A percentile compares a stretch with the other conserved stretches of the same genome.
These are phyloP conservation scores for Aspergillus haitiensis DNA, from an alignment of 495 filamentous ascomycete species.

Conservation along the genomic window DNA sequence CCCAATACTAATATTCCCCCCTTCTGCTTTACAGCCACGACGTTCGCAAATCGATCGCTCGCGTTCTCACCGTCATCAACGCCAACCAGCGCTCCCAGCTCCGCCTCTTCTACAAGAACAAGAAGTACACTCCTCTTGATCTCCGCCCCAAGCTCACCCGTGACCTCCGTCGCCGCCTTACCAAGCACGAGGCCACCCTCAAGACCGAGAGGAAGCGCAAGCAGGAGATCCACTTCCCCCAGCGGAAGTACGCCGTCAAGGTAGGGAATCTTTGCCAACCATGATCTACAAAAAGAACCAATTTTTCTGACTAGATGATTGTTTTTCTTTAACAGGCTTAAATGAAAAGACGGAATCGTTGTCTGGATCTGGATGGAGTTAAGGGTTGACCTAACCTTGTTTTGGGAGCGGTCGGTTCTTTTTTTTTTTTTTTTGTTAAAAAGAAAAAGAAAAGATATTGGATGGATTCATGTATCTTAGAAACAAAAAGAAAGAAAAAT, in stretches of 20 bases:
- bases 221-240: slow-evolving; percentile 91
- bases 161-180: slow-evolving; percentile 88
- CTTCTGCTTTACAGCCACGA: slow-evolving; percentile 68
- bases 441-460: slow-evolving; percentile 35
- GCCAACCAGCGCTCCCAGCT: slow-evolving; percentile 96
- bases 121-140: slow-evolving; percentile 97
- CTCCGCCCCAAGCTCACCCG: slow-evolving; percentile 96
- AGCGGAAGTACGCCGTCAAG: slow-evolving; percentile 98
- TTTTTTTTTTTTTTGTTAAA: slow-evolving; percentile 36
- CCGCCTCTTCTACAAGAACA: slow-evolving; percentile 98
- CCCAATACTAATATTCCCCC: slow-evolving; percentile 14
- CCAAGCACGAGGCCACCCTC: slow-evolving; percentile 78
- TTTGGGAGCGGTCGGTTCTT: slow-evolving; percentile 38
- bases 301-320: slow-evolving; percentile 5
- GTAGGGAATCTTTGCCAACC: slow-evolving; percentile 47
- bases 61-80: slow-evolving; percentile 98
- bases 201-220: slow-evolving; percentile 90
- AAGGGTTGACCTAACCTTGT: slow-evolving; percentile 39
- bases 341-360: slow-evolving; percentile 34
- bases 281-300: not conserved
- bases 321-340: slow-evolving; percentile 36
- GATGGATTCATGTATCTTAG: slow-evolving; percentile 46
- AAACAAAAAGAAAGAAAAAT: slow-evolving; percentile 14
- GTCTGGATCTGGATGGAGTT: slow-evolving; percentile 46
- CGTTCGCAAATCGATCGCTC: slow-evolving; percentile 98